Percentiles rank a stretch among this genome's conserved stretches.
These are phyloP conservation scores for Anethum foeniculum DNA, from an alignment of 140 eudicot species.

Conservation along the genomic window DNA sequence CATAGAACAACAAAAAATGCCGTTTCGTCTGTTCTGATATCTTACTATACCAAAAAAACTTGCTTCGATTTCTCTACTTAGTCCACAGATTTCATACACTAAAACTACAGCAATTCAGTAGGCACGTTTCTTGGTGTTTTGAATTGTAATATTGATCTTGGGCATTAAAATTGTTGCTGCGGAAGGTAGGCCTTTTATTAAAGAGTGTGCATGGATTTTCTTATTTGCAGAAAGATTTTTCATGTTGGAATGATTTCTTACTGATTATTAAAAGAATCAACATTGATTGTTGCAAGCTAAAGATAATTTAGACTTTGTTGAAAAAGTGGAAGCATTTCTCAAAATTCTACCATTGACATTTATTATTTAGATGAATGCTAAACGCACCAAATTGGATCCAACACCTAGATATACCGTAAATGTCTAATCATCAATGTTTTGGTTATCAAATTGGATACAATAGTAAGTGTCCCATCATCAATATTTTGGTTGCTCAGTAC, in stretches of 20 bases:
- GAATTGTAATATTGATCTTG: conserved; percentile 18
- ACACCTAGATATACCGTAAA: too few relatives aligned
- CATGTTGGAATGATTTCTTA: conserved; percentile 30
- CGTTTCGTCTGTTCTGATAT: conserved; percentile 65
- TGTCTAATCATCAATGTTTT: too few relatives aligned
- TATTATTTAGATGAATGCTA: too few relatives aligned
- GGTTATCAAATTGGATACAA: too few relatives aligned
- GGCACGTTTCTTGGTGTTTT: not conserved
- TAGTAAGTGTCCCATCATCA: too few relatives aligned
- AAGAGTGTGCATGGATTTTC: conserved; percentile 39
- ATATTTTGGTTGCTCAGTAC: too few relatives aligned
- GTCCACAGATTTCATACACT: conserved; percentile 67
- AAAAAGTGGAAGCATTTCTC: not conserved
- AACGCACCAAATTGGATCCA: too few relatives aligned
- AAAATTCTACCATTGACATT: too few relatives aligned
- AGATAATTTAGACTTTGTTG: too few relatives aligned
- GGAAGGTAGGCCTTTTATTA: conserved; percentile 39
- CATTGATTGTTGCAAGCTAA: not conserved
- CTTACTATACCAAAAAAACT: conserved; percentile 26
- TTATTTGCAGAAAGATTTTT: conserved; percentile 39
- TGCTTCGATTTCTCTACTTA: conserved; percentile 42
- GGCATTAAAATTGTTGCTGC: conserved; percentile 41
- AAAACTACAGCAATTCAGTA: conserved; percentile 38
- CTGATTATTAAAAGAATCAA: conserved; percentile 28
- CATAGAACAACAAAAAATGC: conserved; percentile 63